phyloP scores from a whole-genome alignment of 371 early-diverging fungal genomes.

The Rhizopus stolonifer region DNA sequence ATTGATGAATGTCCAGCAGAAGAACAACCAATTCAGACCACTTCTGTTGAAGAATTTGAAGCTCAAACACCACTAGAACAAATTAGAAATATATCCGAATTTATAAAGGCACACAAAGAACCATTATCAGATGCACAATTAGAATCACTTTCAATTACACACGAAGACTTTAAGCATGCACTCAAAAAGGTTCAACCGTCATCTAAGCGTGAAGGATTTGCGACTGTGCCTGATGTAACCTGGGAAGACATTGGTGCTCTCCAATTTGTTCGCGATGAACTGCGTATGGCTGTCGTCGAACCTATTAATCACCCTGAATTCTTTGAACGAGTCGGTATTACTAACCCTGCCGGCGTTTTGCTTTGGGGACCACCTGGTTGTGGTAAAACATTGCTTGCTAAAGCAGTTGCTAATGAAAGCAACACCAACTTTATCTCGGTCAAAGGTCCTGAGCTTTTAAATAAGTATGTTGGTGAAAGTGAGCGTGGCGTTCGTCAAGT shows the following conservation, averaged over 20 bases:
- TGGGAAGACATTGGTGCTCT: constrained; percentile 98
- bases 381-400: constrained; percentile 99
- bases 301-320: constrained; percentile 94
- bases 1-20: constrained; percentile 34
- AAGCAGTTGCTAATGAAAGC: constrained; percentile 97
- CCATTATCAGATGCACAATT: constrained; percentile 84
- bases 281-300: constrained; percentile 95
- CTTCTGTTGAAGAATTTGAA: constrained; percentile 56
- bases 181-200: constrained; percentile 94
- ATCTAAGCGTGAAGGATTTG: constrained; percentile 98
- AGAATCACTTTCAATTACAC: constrained; percentile 79
- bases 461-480: constrained; percentile 99
- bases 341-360: constrained; percentile 92
- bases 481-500: constrained; percentile 98
- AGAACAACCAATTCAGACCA: constrained; percentile 32
- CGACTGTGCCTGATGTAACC: constrained; percentile 92
- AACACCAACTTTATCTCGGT: constrained; percentile 98
- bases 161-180: constrained; percentile 90
- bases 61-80: constrained; percentile 56
- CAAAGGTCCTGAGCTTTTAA: constrained; percentile 98
- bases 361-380: constrained; percentile 99
- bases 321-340: constrained; percentile 92
- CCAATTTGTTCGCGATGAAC: constrained; percentile 81
- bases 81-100: constrained; percentile 70
- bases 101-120: constrained; percentile 68